Base-by-base conservation (phyloP, 768 basidiomycete species). In the Lentinula guzmanii region DNA sequence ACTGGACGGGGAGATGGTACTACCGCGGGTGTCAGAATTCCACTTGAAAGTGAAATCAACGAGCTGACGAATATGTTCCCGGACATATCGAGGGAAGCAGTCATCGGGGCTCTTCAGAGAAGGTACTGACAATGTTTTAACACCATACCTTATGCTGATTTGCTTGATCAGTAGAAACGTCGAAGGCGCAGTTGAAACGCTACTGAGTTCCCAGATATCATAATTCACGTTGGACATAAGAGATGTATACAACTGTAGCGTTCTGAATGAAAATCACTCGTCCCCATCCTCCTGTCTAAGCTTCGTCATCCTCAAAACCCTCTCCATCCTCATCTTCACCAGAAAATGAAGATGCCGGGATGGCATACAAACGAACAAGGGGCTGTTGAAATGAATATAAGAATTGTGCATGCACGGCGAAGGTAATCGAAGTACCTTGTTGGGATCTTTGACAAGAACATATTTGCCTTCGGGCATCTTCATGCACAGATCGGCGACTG, bases 401-500 rank as follows among this genome's bases (percentile, higher is more conserved):
- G 21, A 60, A 43, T 46, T 13, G 31, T 50, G 37, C 21, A 45
- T 21, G n/a, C 11, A 60, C 2, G 48, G 15, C 18, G 16, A 39
- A 34, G 31, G 15, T 43, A 41, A 4, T 45, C 11, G 3, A 18
- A 16, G 67, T 70, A 96, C 95, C 86, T 86, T 93, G 82, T 98
- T 98, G 16, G 97, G 96, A 74, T 99, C 97, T 76, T 96, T 97
- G 57, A 99, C 86, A 31, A 99, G 78, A 13, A 98, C 91, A 71
- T 98, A 99, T 73, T 97, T 97, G 72, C 97, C 97, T 74, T 98
- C 96, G 21, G 93, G 93, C 86, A 95, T 89, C 74, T 95, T 95
- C 86, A 97, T 86, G 73, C 91, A 92, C 63, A 98, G 75, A 69
- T 99, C 97, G 33, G 92, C 90, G 62, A 99, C 88, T 11, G 92